Percentiles rank a stretch among this genome's conserved stretches.
Conservation (phyloP, 345 rosid species). For the Eucalyptus microcorys region DNA sequence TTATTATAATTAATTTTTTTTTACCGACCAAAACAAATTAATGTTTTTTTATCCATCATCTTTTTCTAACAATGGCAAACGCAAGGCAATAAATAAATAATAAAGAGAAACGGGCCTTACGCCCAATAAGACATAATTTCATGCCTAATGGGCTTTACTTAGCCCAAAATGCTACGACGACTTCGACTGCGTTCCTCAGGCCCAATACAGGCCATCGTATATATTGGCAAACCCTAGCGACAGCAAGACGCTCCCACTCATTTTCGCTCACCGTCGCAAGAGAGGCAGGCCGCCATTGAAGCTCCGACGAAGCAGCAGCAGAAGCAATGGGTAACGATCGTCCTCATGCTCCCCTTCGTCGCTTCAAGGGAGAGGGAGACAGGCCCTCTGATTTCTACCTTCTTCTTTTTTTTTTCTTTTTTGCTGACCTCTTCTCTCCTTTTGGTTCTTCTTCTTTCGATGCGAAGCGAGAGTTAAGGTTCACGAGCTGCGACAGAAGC, state of each 20-base stretch:
- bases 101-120: background rate
- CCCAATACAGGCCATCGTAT: background rate
- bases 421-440: background rate
- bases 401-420: background rate
- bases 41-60: background rate
- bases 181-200: background rate
- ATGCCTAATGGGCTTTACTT: background rate
- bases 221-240: background rate
- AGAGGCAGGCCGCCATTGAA: background rate
- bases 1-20: background rate
- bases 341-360: background rate
- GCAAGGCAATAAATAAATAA: background rate
- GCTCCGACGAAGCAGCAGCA: background rate
- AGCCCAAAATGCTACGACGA: background rate
- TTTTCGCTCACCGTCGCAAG: background rate
- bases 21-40: too few relatives aligned
- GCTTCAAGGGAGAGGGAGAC: background rate
- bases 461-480: conserved; percentile 55
- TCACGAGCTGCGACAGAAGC: conserved; percentile 54
- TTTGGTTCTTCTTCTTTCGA: background rate
- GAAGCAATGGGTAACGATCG: conserved; percentile 5
- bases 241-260: background rate
- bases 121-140: background rate
- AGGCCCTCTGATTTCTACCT: background rate
- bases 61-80: background rate